Evolutionary conservation across 305 asterid species (phyloP).

Genomic region (Solanum hybrid): DNA sequence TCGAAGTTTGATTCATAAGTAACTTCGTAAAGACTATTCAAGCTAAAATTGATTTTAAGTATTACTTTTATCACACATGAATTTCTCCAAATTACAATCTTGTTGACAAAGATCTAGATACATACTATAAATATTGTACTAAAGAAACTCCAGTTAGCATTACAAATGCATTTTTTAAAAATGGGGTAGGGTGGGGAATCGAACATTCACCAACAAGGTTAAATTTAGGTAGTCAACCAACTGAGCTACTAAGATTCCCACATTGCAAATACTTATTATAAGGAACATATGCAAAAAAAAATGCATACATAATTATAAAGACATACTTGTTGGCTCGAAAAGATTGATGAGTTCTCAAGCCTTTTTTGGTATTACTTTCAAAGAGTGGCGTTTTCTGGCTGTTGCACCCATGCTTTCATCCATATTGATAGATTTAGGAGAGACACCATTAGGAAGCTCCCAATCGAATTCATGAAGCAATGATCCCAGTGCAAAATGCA

Average conservation of each 20-base stretch:
- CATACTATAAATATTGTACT: neutral
- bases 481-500: neutral
- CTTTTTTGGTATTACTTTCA: neutral
- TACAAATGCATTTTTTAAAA: neutral
- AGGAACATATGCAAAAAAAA: neutral
- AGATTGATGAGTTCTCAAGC: neutral
- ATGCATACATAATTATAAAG: neutral
- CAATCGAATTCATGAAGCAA: neutral
- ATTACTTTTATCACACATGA: neutral
- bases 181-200: neutral
- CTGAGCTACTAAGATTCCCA: neutral
- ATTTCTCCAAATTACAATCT: neutral
- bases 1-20: neutral
- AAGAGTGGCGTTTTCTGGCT: neutral
- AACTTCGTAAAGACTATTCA: neutral
- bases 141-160: neutral
- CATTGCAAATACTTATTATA: neutral
- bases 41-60: neutral
- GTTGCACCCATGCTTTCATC: neutral
- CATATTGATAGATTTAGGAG: neutral
- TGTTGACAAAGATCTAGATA: neutral
- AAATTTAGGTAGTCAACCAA: neutral
- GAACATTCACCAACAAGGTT: neutral
- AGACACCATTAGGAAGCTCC: neutral
- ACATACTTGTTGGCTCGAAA: neutral